Base-by-base conservation (phyloP, 306 rosid species). In the Cicer pinnatifidum region DNA sequence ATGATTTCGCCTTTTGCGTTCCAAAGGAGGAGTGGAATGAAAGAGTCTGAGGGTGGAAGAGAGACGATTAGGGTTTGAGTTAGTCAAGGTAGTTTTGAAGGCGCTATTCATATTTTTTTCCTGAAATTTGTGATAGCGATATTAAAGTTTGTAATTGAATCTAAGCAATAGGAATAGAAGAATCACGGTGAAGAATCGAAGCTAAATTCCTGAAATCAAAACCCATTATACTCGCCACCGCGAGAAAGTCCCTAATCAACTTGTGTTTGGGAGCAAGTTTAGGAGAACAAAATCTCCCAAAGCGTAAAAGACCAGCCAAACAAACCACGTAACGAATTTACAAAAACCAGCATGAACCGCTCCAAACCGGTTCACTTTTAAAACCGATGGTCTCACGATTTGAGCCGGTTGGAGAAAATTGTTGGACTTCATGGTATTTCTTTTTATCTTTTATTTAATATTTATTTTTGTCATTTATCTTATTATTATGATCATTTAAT, bases 11-110 rank as follows among this genome's bases (percentile, higher is more conserved):
- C 89, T 67, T 68, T 83, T 91, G 67, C 98, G 92, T 67, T 86
- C 86, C 52, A 91, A 80, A 35, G 82, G 80, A n/a, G 92, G 83
- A 43, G 98, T 81, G 28, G 98, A 89, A 69, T 93, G 98, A 75
- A 93, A 93, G 66, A 89, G 76, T 41, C 63, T 58, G 54, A 52
- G 6, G 9, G 65, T 82, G 51, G 79, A 11, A 17, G 67, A 50
- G 57, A 85, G n/a, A 77, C 65, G 75, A 43, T 77, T 78, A 56
- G 66, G 40, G 54, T 86, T 88, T 17, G 90, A 80, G 78, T 71
- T 82, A 12, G 66, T 28, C 11, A 86, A 67, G 3, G 85, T 87
- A 15, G 81, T 69, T 84, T 85, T 89, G 74, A 80, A 69, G 77
- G 84, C 80, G 77, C 84, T 60, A 37, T 75, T 86, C 97, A 91